Conservation (phyloP, 2,329 filamentous ascomycete species). For the Aschersonia sp. region DNA sequence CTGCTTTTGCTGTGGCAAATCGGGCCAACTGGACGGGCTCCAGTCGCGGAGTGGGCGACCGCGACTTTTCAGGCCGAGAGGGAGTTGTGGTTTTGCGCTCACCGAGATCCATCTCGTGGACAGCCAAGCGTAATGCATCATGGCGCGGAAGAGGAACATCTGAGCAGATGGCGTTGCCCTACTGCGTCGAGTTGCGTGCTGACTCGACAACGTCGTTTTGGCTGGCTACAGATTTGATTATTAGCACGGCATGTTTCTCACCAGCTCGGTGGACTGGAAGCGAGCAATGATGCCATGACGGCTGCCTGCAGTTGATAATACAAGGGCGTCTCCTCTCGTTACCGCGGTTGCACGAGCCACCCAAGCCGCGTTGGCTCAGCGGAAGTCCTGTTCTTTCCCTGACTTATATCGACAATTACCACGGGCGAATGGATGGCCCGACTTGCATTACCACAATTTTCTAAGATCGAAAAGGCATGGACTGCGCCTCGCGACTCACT, state of each 20-base stretch:
- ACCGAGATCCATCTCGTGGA: background rate
- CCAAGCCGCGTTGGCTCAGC: background rate
- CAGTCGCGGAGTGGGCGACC: background rate
- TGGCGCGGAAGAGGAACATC: background rate
- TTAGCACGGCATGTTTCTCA: background rate
- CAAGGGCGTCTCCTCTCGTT: background rate
- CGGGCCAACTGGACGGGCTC: background rate
- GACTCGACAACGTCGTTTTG: background rate
- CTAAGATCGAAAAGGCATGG: too few species aligned
- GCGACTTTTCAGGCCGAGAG: background rate
- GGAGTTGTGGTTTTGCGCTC: background rate
- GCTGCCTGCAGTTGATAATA: background rate
- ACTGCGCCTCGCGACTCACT: too few species aligned
- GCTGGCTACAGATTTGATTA: background rate
- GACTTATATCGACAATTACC: background rate
- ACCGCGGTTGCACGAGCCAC: constrained; percentile 1
- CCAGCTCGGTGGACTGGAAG: background rate
- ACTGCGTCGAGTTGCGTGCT: background rate
- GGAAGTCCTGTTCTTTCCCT: background rate
- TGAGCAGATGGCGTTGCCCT: background rate
- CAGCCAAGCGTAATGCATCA: background rate
- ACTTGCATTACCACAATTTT: too few species aligned
- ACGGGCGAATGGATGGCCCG: background rate
- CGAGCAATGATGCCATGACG: background rate
- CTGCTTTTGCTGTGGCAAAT: background rate